phyloP scores from a whole-genome alignment of 1,284 basidiomycete species.

The Apiotrichum domesticum region DNA sequence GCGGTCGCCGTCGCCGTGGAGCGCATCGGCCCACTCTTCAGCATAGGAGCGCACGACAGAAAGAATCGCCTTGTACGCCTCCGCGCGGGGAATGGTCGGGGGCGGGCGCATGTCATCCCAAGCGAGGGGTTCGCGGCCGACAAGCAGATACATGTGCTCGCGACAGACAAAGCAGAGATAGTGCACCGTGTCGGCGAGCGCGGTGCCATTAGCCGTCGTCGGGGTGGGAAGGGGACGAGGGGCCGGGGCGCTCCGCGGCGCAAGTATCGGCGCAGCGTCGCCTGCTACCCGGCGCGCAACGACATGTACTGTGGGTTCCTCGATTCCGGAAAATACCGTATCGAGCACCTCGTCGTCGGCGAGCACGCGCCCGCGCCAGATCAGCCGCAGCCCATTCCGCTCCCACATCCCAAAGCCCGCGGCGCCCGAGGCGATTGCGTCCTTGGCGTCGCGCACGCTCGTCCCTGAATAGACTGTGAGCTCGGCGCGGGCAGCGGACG shows the following conservation, averaged over 20 bases:
- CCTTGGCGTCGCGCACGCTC: constrained; percentile 28
- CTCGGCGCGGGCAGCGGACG: neutral
- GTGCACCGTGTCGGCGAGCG: constrained; percentile 35
- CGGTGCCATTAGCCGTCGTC: constrained; percentile 6
- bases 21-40: constrained; percentile 29
- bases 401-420: constrained; percentile 33
- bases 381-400: constrained; percentile 35
- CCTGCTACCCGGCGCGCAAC: constrained; percentile 24
- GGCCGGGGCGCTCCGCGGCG: neutral
- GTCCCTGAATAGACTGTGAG: constrained; percentile 13
- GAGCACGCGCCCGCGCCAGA: constrained; percentile 41
- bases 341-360: constrained; percentile 35
- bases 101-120: constrained; percentile 35
- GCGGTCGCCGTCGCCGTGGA: constrained; percentile 22
- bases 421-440: constrained; percentile 25
- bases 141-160: constrained; percentile 32
- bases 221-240: neutral
- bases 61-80: constrained; percentile 32
- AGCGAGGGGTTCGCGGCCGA: constrained; percentile 18
- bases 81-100: constrained; percentile 23
- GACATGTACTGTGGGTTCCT: constrained; percentile 26
- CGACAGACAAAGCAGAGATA: constrained; percentile 39
- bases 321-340: constrained; percentile 25
- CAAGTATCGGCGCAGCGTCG: neutral
- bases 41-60: constrained; percentile 27